Base-by-base conservation (phyloP, 371 early-diverging fungal species). In the Saksenaea oblongispora region DNA sequence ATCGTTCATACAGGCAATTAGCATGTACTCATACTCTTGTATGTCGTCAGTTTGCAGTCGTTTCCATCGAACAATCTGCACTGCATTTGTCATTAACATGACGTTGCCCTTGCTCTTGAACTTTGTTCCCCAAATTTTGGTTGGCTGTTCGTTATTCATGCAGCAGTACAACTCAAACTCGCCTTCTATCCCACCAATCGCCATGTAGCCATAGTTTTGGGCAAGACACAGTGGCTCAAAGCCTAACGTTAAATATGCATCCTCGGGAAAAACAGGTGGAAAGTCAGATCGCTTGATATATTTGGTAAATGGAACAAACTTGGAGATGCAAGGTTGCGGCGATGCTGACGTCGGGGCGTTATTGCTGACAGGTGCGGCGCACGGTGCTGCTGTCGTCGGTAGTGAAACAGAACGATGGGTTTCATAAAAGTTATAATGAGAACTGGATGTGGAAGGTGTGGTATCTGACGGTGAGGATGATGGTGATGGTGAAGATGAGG, bases 121-220 rank as follows among this genome's bases (percentile, higher is more conserved):
- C 56, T 74, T 71, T 0, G 70, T 70, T 36, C 80, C 73, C 80
- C 75, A 75, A 35, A 76, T 70, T 70, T 83, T 76, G 44, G 65
- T 24, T 5, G 66, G 64, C 28, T 31, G 55, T 0, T 58, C 62
- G 4, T 56, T 55, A 11, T 77, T 68, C 64, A 80, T 74, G 51
- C 80, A 83, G 47, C 87, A 87, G 44, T 80, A 82, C 15, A 84
- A 70, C 34, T 76, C 74, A 22, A 85, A 70, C 36, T 71, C 75
- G 5, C 84, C 83, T 39, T 79, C 78, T 4, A 73, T 31, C 2
- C 82, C 76, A 41, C 87, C 87, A 34, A 83, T 74, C 7, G 77
- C 85, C 68, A 87, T 76, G 58, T 82, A 87, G 8, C 87, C 87
- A 41, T 80, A 84, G 34, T 75, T 76, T 41, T 80, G 77, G 5